phyloP scores from a whole-genome alignment of 352 stramenopile genomes.

The Phytopythium kandeliae region DNA sequence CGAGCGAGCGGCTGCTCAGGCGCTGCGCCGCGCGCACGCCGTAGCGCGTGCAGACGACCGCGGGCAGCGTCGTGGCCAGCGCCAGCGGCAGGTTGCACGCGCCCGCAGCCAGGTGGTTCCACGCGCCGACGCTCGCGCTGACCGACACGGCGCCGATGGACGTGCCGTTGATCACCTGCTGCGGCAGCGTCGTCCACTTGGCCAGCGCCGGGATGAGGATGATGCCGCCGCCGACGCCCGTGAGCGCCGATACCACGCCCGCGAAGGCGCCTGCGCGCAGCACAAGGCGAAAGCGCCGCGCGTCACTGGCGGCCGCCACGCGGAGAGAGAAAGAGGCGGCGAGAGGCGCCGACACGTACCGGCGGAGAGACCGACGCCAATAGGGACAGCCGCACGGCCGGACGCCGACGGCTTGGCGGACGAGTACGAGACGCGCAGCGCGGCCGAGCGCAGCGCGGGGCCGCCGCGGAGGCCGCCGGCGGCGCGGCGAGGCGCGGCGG shows the following conservation, averaged over 20 bases:
- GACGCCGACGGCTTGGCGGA: slow-evolving; percentile 4
- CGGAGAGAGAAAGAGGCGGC: no score
- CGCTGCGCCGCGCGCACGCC: slow-evolving; percentile 72
- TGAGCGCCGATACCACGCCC: slow-evolving; percentile 71
- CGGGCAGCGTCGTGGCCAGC: slow-evolving; percentile 60
- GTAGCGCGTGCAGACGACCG: slow-evolving; percentile 73
- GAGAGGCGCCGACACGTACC: no score
- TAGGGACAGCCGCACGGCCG: slow-evolving; percentile 33
- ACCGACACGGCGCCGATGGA: slow-evolving; percentile 77
- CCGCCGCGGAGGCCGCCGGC: slow-evolving; percentile 35
- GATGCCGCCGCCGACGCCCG: slow-evolving; percentile 72
- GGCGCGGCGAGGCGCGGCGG: slow-evolving; percentile 6
- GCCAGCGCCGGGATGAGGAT: slow-evolving; percentile 81
- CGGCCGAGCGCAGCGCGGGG: slow-evolving; percentile 15
- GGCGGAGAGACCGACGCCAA: slow-evolving; percentile 34
- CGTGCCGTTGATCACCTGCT: slow-evolving; percentile 82
- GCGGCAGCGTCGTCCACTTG: slow-evolving; percentile 70
- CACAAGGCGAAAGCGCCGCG: no score
- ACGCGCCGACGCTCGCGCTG: slow-evolving; percentile 56
- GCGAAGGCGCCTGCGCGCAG: slow-evolving; percentile 51
- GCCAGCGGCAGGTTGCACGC: slow-evolving; percentile 78
- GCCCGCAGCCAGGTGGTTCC: slow-evolving; percentile 61
- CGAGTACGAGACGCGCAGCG: slow-evolving; percentile 5
- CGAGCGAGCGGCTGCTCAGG: slow-evolving; percentile 69
- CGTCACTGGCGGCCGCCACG: no score